These are phyloP conservation scores for Pelargonium cotyledonis DNA, from an alignment of 441 rosid genomes.

Conservation along the genomic window DNA sequence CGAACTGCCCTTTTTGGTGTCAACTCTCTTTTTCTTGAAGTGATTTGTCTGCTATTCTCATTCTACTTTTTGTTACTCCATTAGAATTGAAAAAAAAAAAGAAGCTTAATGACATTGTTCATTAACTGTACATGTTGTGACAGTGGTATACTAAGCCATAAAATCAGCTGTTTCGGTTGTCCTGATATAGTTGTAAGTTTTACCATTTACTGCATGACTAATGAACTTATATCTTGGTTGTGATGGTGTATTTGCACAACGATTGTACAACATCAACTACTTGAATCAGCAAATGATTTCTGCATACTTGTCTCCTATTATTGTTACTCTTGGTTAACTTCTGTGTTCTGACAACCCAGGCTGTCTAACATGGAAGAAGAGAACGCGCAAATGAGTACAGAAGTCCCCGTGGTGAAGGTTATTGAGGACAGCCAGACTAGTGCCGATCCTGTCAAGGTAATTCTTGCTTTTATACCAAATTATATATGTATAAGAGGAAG, in stretches of 20 bases:
- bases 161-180: no score
- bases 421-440: conserved; percentile 31
- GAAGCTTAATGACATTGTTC: no score
- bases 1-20: no score
- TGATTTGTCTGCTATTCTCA: no score
- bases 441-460: conserved; percentile 50
- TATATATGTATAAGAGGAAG: neutral
- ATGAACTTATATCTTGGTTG: neutral
- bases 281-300: neutral
- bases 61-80: no score
- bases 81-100: no score
- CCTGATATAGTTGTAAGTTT: no score
- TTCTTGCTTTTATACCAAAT: neutral
- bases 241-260: neutral
- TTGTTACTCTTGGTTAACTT: conserved; percentile 6
- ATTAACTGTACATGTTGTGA: no score
- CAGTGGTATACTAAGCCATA: no score
- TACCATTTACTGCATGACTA: neutral
- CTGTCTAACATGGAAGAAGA: conserved; percentile 51
- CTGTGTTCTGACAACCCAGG: conserved; percentile 9
- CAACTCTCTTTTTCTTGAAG: no score
- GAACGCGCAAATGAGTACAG: conserved; percentile 37
- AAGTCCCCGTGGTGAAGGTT: conserved; percentile 44
- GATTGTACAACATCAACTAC: neutral
- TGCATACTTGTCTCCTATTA: neutral